Evolutionary conservation across 192 early-diverging fungal species (phyloP).

Genomic region (Rhizophagus sp.): DNA sequence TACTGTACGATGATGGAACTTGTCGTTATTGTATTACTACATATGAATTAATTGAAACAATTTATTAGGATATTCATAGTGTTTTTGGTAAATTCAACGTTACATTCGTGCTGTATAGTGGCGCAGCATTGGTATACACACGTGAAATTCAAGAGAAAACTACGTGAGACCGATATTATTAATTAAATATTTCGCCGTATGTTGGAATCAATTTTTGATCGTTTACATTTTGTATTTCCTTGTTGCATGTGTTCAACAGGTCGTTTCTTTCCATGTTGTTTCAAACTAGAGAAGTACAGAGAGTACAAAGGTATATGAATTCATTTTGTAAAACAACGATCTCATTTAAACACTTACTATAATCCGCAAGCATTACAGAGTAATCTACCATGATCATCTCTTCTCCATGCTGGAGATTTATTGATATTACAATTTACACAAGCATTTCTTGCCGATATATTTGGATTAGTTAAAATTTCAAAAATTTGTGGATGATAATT

Average conservation of each 20-base stretch:
- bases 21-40: too few species aligned
- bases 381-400: conserved; percentile 64
- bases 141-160: not conserved
- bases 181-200: not conserved
- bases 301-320: too few species aligned
- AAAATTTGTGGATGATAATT: conserved; percentile 9
- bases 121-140: too few species aligned
- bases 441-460: not conserved
- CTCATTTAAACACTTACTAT: conserved; percentile 61
- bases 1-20: too few species aligned
- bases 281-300: not conserved
- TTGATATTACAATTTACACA: conserved; percentile 76
- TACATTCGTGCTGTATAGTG: too few species aligned
- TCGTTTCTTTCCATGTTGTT: not conserved
- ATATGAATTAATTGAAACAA: too few species aligned
- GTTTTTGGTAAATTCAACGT: too few species aligned
- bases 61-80: too few species aligned
- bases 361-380: conserved; percentile 94
- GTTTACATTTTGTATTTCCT: not conserved
- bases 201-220: not conserved
- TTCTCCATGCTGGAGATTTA: conserved; percentile 74
- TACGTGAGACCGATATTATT: too few species aligned
- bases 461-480: conserved; percentile 5
- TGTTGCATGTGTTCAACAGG: not conserved
- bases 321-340: too few species aligned